Evolutionary conservation across 2,329 filamentous ascomycete genomes (phyloP), one percentile per base, ranked within the genome.

Genomic region (Alternaria angustiovoidea): DNA sequence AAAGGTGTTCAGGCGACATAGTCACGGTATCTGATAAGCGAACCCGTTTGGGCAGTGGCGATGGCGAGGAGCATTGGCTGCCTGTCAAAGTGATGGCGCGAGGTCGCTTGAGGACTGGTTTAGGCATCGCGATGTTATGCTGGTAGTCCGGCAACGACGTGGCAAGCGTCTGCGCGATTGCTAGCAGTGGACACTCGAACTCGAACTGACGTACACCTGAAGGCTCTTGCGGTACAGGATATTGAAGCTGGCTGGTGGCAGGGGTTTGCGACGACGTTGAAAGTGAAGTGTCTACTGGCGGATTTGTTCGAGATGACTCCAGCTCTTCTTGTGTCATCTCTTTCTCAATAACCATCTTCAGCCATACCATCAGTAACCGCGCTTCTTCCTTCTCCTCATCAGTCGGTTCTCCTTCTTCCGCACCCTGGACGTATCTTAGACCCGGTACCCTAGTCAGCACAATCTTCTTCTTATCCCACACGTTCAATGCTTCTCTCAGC

Each of bases 101-200:
- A 18, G 61, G 57, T 30, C 59, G 61, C 52, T 66, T 63, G 46
- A 63, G 51, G 16, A 62, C 62, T 5, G 57, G 59, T 30, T 52
- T 57, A 3, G 43, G 53, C 4, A 51, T 46, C 14, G 43, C 22
- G 12, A 14, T 5, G 2, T 24, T 16, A 20, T 41, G 52, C 16
- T 24, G 7, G 32, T 24, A 14, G 24, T 14, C 4, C 3, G 22
- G 26, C 20, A 22, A 22, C 18, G 52, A 34, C 2, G 32, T 55
- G 7, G 32, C 22, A 30, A 43, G 24, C 11, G 34, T 24, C 18
- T 28, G 22, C n/a, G 24, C 30, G 8, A 32, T 5, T 26, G 22
- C 7, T 39, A 34, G 43, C 14, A 24, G 20, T 12, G 34, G 16
- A 22, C 32, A 18, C 16, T 26, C 24, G 9, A 7, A 51, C 18